A percentile compares a stretch with the other conserved stretches of the same genome.
These are phyloP conservation scores for Physocladia obscura DNA, from an alignment of 192 early-diverging fungal genomes.

Conservation along the genomic window DNA sequence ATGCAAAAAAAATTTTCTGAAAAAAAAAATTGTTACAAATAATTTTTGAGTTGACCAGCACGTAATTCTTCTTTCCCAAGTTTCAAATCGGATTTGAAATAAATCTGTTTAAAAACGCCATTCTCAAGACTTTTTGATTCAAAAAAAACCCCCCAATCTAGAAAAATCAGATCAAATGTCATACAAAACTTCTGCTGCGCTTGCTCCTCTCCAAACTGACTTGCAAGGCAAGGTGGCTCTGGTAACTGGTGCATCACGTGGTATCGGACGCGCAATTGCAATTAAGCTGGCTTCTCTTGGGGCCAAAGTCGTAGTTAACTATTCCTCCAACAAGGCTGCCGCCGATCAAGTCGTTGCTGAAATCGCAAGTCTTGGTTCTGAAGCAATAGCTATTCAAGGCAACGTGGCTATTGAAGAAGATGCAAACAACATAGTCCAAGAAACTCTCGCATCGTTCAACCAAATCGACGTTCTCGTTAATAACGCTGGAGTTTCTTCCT, in stretches of 20 bases:
- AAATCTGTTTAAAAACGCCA: no score
- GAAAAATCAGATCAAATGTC: no score
- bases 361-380: background rate
- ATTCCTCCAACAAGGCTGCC: background rate
- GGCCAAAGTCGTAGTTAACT: constrained; percentile 40
- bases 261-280: constrained; percentile 36
- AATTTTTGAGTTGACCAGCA: no score
- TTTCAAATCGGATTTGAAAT: no score
- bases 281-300: constrained; percentile 21
- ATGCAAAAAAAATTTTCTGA: no score
- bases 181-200: no score
- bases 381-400: constrained; percentile 42
- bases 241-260: constrained; percentile 40
- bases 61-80: no score
- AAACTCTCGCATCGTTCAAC: constrained; percentile 33
- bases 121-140: no score
- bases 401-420: constrained; percentile 32
- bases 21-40: no score
- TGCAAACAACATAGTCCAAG: constrained; percentile 28
- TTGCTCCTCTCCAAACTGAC: no score
- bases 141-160: no score
- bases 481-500: constrained; percentile 40
- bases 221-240: constrained; percentile 29
- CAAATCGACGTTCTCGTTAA: constrained; percentile 44
- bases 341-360: constrained; percentile 21